Evolutionary conservation across 2,329 filamentous ascomycete species (phyloP).

Genomic region (Alternaria triticina): DNA sequence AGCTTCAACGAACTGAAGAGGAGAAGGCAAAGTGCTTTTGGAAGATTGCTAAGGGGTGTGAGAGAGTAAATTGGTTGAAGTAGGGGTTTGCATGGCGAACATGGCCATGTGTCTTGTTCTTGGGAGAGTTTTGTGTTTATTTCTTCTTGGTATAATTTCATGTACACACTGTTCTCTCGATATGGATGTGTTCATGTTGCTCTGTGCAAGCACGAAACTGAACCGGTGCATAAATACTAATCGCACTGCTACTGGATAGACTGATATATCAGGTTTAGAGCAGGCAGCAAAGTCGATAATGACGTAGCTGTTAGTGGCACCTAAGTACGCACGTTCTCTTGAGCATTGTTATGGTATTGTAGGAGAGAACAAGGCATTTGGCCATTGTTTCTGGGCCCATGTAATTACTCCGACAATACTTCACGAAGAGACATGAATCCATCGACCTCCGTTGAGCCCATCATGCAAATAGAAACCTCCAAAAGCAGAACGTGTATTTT

Average conservation of each 20-base stretch:
- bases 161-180: background rate
- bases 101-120: background rate
- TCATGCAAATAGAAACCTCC: background rate
- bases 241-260: background rate
- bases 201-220: background rate
- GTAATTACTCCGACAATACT: background rate
- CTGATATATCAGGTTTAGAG: background rate
- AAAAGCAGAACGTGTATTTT: background rate
- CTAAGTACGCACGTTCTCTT: background rate
- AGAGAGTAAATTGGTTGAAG: constrained; percentile 7
- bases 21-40: constrained; percentile 38
- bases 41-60: constrained; percentile 49
- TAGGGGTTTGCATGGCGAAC: background rate
- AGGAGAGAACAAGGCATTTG: background rate
- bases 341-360: background rate
- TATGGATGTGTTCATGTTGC: background rate
- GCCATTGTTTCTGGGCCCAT: background rate
- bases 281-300: background rate
- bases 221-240: background rate
- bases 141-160: background rate
- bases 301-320: background rate
- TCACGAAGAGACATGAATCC: background rate
- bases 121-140: background rate
- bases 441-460: background rate
- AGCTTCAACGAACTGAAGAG: constrained; percentile 65